Percentiles rank a stretch among this genome's conserved stretches.
Evolutionary conservation across 1,284 basidiomycete genomes (phyloP).

Genomic region (Microbotryum saponariae): DNA sequence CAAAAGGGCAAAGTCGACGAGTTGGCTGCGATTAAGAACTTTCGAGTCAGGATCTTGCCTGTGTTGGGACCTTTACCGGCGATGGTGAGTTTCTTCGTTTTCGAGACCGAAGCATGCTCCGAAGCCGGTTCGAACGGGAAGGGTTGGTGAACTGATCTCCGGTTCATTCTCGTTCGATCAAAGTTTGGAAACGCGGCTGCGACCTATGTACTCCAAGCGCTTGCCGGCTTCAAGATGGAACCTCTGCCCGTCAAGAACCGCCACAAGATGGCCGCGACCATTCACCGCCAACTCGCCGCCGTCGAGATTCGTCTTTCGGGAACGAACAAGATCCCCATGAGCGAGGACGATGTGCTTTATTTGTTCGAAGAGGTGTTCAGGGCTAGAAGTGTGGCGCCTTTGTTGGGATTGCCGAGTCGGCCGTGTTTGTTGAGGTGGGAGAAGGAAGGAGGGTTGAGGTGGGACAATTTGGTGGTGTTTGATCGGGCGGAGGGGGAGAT

Average conservation of each 20-base stretch:
- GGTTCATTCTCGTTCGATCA: slow-evolving; percentile 39
- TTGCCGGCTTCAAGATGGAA: slow-evolving; percentile 71
- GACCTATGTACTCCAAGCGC: slow-evolving; percentile 73
- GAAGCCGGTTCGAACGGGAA: neutral
- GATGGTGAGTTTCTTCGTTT: slow-evolving; percentile 13
- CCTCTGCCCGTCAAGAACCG: slow-evolving; percentile 75
- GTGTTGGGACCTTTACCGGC: slow-evolving; percentile 56
- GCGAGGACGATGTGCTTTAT: slow-evolving; percentile 69
- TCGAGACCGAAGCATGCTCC: neutral
- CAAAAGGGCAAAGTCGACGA: slow-evolving; percentile 83
- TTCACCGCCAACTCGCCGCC: slow-evolving; percentile 64
- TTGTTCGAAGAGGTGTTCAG: slow-evolving; percentile 80
- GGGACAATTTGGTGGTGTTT: slow-evolving; percentile 74
- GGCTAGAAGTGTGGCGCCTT: slow-evolving; percentile 63
- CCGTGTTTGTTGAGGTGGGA: slow-evolving; percentile 77
- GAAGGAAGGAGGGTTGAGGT: slow-evolving; percentile 52
- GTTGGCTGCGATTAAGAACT: slow-evolving; percentile 85
- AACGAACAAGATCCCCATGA: slow-evolving; percentile 56
- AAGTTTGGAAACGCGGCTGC: slow-evolving; percentile 76
- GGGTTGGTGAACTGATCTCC: neutral
- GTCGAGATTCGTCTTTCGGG: slow-evolving; percentile 61
- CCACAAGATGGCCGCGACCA: slow-evolving; percentile 71
- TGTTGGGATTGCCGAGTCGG: slow-evolving; percentile 59
- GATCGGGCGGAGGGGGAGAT: slow-evolving; percentile 62
- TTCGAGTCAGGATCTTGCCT: slow-evolving; percentile 80